A percentile compares a stretch with the other conserved stretches of the same genome.
Conservation (phyloP, 176 grass and related monocot genomes). For the Aegilops sharonensis region DNA sequence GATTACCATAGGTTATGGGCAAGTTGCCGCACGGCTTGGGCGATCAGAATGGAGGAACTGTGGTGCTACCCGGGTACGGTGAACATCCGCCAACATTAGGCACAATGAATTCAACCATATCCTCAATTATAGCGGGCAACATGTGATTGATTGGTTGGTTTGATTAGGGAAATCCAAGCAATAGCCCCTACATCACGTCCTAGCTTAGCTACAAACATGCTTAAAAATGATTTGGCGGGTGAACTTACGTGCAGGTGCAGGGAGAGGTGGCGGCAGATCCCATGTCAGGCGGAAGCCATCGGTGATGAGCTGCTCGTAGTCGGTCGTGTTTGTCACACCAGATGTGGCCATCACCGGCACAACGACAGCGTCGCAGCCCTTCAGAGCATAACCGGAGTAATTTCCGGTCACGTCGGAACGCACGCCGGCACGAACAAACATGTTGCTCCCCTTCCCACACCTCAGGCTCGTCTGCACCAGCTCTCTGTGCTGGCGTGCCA, state of each 20-base stretch:
- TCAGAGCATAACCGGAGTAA: background rate
- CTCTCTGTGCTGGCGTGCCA: rapidly evolving
- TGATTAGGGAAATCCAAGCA: too few relatives aligned
- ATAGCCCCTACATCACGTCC: too few relatives aligned
- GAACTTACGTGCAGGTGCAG: background rate
- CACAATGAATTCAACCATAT: too few relatives aligned
- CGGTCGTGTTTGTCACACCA: background rate
- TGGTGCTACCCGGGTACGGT: too few relatives aligned
- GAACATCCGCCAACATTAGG: too few relatives aligned
- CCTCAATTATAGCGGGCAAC: too few relatives aligned
- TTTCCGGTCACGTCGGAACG: background rate
- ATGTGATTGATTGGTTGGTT: too few relatives aligned
- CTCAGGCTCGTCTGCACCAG: background rate
- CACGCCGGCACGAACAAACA: background rate
- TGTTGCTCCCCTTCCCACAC: background rate
- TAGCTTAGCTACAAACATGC: too few relatives aligned
- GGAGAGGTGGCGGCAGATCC: background rate
- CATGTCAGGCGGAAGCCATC: constrained; percentile 33
- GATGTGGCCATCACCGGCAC: background rate
- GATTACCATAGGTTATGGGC: too few relatives aligned
- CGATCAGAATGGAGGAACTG: too few relatives aligned
- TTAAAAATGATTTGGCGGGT: background rate
- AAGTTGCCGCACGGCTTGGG: too few relatives aligned
- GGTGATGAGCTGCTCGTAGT: constrained; percentile 9
- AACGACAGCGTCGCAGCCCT: background rate